Evolutionary conservation across 106 monocot genomes (phyloP), one percentile per base, ranked within the genome.

Genomic region (Acanthochlamys bracteata): DNA sequence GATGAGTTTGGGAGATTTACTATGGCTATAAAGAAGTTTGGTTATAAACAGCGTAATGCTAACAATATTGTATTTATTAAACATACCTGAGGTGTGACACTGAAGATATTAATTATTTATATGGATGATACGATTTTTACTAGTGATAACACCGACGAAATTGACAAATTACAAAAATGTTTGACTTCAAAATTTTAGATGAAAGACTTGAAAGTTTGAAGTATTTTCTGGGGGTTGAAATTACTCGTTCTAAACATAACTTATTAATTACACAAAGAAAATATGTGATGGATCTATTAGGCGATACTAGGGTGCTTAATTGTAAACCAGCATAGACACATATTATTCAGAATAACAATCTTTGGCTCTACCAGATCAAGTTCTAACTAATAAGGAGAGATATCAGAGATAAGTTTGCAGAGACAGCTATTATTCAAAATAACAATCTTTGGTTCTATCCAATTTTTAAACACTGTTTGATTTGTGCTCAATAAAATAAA

Each of bases 21-120:
- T 24, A 59, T 61, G 1, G 21, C 51, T 0, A 23, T 75, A 14
- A 41, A 24, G 12, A 55, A 45, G 1, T 26, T 20, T 25, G 69
- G 53, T 0, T 75, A 26, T 25, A 1, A 14, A 6, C 26, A 67
- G 26, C 21, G 69, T 7, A 19, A 75, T 43, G 17, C 19, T 25
- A 69, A 69, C 23, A 54, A 63, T 24, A 67, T 60, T 0, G 0
- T 74, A 7, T 74, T 68, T 54, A 19, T 59, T 19, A 66, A 64
- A 24, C 39, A 64, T 8, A 20, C 4, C 11, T 11, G 15, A 19
- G 17, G 54, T 21, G 41, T 68, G 3, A 17, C 39, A 24, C 64
- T n/a, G n/a, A n/a, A n/a, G n/a, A n/a, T 41, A 7, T 26, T 72
- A 39, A 33, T 33, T 33, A 33, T 33, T 6, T 33, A 33, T 33